Percentiles rank a stretch among this genome's conserved stretches.
phyloP scores from a whole-genome alignment of 345 rosid genomes.

The Pelargonium nanum region DNA sequence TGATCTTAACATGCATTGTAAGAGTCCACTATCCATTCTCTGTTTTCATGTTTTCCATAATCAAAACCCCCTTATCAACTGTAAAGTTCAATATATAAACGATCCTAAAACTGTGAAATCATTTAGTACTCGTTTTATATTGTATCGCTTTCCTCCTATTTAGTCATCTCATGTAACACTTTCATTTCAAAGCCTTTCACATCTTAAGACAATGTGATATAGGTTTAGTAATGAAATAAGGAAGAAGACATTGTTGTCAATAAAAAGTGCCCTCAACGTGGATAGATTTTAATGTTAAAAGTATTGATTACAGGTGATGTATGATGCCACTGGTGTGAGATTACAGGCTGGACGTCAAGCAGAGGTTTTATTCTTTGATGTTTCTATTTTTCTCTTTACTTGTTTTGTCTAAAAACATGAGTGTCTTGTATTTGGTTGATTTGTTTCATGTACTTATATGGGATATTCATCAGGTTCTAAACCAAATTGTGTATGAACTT shows the following conservation, averaged over 20 bases:
- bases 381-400: background rate
- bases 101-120: too few species aligned
- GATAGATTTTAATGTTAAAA: constrained; percentile 8
- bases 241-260: background rate
- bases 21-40: constrained; percentile 9
- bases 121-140: too few species aligned
- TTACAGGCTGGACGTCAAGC: constrained; percentile 97
- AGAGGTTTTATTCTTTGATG: constrained; percentile 41
- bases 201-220: background rate
- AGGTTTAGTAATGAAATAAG: background rate
- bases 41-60: constrained; percentile 1
- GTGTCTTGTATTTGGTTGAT: background rate
- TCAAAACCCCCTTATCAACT: background rate
- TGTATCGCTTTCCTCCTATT: too few species aligned
- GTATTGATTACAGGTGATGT: constrained; percentile 63
- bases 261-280: background rate
- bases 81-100: background rate
- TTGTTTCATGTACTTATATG: background rate
- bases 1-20: constrained; percentile 73
- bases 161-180: too few species aligned
- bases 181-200: background rate
- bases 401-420: background rate
- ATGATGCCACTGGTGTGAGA: constrained; percentile 92
- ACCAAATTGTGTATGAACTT: constrained; percentile 93
- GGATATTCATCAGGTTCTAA: constrained; percentile 47